Evolutionary conservation across 2,329 filamentous ascomycete species (phyloP).

Genomic region (Lizonia empirigonia): DNA sequence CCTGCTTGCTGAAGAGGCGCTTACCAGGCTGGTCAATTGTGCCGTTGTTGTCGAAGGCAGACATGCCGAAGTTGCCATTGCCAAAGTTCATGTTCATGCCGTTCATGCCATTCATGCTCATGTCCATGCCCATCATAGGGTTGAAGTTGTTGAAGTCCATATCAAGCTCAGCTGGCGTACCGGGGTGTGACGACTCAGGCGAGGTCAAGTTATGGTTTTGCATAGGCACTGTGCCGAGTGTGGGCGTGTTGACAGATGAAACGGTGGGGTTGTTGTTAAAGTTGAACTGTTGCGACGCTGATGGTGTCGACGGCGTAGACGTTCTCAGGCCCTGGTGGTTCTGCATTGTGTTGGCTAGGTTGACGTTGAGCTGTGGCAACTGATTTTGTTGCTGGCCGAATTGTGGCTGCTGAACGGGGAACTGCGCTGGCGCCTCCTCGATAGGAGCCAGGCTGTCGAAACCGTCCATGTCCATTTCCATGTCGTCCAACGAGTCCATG

Average conservation of each 20-base stretch:
- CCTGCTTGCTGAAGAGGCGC: conserved; percentile 82
- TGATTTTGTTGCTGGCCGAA: conserved; percentile 61
- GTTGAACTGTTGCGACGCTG: conserved; percentile 68
- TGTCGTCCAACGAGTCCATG: conserved; percentile 86
- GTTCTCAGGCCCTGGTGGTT: conserved; percentile 79
- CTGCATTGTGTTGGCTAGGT: conserved; percentile 71
- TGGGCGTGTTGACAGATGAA: conserved; percentile 95
- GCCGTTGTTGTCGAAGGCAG: conserved; percentile 48
- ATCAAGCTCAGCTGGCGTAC: conserved; percentile 75
- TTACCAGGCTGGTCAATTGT: conserved; percentile 93
- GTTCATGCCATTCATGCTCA: conserved; percentile 41
- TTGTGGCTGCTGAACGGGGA: conserved; percentile 57
- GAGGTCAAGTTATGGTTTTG: conserved; percentile 64
- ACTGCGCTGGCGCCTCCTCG: conserved; percentile 72
- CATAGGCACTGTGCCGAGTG: conserved; percentile 77
- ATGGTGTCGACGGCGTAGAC: conserved; percentile 85
- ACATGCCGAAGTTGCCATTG: conserved; percentile 50
- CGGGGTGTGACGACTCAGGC: conserved; percentile 70
- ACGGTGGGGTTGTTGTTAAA: conserved; percentile 94
- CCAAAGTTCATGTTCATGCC: conserved; percentile 42
- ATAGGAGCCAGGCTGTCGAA: conserved; percentile 73
- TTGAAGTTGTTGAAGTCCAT: conserved; percentile 64
- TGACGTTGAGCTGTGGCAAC: conserved; percentile 77
- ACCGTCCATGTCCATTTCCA: conserved; percentile 95
- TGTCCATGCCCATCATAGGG: conserved; percentile 43